These are phyloP conservation scores for Biscogniauxia mediterranea DNA, from an alignment of 2,329 filamentous ascomycete genomes.

Conservation along the genomic window DNA sequence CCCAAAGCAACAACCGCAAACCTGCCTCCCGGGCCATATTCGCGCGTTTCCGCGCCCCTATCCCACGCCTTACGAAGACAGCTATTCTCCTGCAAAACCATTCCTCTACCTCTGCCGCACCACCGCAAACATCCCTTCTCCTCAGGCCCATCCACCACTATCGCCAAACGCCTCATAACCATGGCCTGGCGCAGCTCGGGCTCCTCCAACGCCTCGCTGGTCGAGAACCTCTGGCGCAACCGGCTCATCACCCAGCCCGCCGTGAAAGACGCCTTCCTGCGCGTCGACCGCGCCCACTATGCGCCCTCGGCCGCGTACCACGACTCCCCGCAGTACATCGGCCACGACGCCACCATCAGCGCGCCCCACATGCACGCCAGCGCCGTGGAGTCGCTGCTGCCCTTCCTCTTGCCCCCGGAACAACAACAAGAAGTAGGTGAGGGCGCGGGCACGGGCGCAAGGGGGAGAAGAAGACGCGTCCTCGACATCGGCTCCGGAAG, in stretches of 20 bases:
- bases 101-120: no score
- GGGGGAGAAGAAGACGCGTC: slow-evolving; percentile 45
- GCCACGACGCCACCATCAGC: slow-evolving; percentile 55
- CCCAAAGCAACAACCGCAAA: neutral
- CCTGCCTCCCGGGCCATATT: neutral
- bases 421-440: neutral
- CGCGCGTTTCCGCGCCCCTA: neutral
- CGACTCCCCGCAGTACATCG: slow-evolving; percentile 55
- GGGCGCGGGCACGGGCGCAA: slow-evolving; percentile 24
- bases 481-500: slow-evolving; percentile 75
- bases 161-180: neutral
- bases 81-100: no score
- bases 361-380: slow-evolving; percentile 62
- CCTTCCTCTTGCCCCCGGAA: slow-evolving; percentile 40
- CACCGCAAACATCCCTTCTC: no score
- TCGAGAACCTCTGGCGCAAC: slow-evolving; percentile 73
- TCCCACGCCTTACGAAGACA: no score
- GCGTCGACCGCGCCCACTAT: slow-evolving; percentile 86
- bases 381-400: slow-evolving; percentile 50
- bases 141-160: no score
- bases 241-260: slow-evolving; percentile 69
- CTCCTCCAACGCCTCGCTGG: slow-evolving; percentile 67
- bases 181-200: slow-evolving; percentile 95
- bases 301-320: slow-evolving; percentile 68
- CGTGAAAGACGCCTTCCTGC: slow-evolving; percentile 78